These are phyloP conservation scores for Metschnikowia peoriensis DNA, from an alignment of 805 yeast species.

Conservation along the genomic window DNA sequence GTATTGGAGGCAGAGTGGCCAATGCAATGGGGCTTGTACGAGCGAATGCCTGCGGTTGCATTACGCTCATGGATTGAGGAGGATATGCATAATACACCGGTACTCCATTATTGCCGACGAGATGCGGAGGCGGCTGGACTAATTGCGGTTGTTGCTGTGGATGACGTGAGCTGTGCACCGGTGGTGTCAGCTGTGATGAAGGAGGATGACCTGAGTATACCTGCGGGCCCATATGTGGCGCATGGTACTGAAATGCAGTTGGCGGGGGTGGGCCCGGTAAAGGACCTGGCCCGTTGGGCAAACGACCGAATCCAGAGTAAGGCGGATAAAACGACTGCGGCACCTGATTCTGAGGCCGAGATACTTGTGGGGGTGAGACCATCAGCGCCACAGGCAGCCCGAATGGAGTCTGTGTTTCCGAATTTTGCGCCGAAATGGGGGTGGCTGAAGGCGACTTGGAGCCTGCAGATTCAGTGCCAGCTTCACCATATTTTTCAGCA, in stretches of 20 bases:
- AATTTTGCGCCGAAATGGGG: background rate
- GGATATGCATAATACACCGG: conserved; percentile 11
- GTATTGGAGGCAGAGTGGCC: background rate
- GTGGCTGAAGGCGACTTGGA: conserved; percentile 1
- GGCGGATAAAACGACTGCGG: conserved; percentile 30
- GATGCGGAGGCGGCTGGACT: conserved; percentile 5
- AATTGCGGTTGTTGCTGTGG: conserved; percentile 5
- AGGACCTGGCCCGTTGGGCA: conserved; percentile 44
- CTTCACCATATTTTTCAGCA: conserved; percentile 3
- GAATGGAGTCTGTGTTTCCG: background rate
- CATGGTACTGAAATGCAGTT: background rate
- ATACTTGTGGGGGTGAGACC: background rate
- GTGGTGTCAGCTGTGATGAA: background rate
- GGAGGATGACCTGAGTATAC: background rate
- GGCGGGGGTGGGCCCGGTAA: conserved; percentile 42
- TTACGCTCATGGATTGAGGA: background rate
- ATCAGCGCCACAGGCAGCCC: background rate
- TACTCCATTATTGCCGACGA: conserved; percentile 1
- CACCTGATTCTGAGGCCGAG: background rate
- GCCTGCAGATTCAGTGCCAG: background rate
- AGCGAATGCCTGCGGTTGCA: conserved; percentile 1
- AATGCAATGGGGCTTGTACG: background rate
- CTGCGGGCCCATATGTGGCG: background rate
- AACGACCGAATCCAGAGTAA: conserved; percentile 32
- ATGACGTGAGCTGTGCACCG: conserved; percentile 3